These are phyloP conservation scores for Friedmanniomyces endolithicus DNA, from an alignment of 495 filamentous ascomycete genomes.

Conservation along the genomic window DNA sequence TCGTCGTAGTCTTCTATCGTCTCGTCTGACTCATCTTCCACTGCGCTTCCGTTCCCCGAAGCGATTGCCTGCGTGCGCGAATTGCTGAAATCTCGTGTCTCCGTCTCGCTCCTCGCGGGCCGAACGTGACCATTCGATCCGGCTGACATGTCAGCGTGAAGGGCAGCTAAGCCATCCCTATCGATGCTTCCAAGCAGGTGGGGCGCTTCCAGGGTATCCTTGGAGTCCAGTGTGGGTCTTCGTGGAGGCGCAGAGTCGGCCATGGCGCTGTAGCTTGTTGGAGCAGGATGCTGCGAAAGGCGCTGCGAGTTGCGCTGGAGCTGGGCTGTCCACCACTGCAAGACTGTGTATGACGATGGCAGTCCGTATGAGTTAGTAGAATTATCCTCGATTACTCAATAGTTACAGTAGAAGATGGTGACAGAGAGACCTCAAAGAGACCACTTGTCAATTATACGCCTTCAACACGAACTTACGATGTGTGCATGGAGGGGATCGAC, in stretches of 20 bases:
- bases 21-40: slow-evolving; percentile 8
- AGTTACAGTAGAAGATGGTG: neutral
- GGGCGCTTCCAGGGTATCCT: slow-evolving; percentile 1
- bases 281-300: too few relatives aligned
- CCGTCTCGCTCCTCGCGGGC: neutral
- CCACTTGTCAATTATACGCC: too few relatives aligned
- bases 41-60: neutral
- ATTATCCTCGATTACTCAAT: neutral
- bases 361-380: neutral
- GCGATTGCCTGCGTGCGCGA: neutral
- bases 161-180: slow-evolving; percentile 2
- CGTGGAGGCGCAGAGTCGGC: neutral
- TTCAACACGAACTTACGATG: neutral
- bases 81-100: neutral
- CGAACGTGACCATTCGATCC: neutral
- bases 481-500: neutral
- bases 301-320: too few relatives aligned
- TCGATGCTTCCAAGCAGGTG: neutral
- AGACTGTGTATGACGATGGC: too few relatives aligned
- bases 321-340: too few relatives aligned
- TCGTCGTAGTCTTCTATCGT: slow-evolving; percentile 23
- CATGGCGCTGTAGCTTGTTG: neutral
- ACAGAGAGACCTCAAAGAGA: too few relatives aligned
- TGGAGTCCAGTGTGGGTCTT: slow-evolving; percentile 1
- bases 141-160: neutral